Evolutionary conservation across 169 alveolate genomes (phyloP).

Genomic region (Theileria orientalis): DNA sequence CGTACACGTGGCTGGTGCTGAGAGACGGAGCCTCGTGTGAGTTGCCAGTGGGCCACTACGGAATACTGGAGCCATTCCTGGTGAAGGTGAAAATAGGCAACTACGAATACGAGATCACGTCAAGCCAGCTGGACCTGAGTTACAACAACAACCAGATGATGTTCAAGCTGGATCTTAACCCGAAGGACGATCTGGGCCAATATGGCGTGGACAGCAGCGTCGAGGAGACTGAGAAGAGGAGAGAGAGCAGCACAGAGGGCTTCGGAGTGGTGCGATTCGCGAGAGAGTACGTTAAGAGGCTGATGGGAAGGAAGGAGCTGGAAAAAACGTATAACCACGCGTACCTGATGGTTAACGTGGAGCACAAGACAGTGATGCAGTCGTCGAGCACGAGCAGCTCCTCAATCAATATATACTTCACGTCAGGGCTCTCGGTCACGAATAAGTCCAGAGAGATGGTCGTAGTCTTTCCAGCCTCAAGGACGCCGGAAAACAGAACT

Average conservation of each 20-base stretch:
- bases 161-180: conserved; percentile 41
- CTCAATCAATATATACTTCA: conserved; percentile 42
- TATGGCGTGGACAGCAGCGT: not conserved
- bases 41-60: conserved; percentile 54
- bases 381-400: conserved; percentile 4
- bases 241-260: not conserved
- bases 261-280: not conserved
- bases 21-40: conserved; percentile 40
- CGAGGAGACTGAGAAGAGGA: not conserved
- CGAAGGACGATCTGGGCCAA: not conserved
- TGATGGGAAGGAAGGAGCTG: conserved; percentile 9
- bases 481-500: conserved; percentile 10
- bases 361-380: conserved; percentile 14
- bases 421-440: conserved; percentile 50
- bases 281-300: conserved; percentile 1
- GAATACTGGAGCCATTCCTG: conserved; percentile 44
- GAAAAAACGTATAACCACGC: conserved; percentile 17
- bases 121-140: conserved; percentile 29
- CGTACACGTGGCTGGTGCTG: conserved; percentile 31
- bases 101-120: conserved; percentile 52
- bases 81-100: conserved; percentile 55
- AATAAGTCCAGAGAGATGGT: conserved; percentile 52
- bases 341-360: conserved; percentile 48
- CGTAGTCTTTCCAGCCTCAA: conserved; percentile 57
- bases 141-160: conserved; percentile 42